A percentile compares a stretch with the other conserved stretches of the same genome.
phyloP scores from a whole-genome alignment of 202 grass and related monocot genomes.

The Schoenoplectus triqueter region DNA sequence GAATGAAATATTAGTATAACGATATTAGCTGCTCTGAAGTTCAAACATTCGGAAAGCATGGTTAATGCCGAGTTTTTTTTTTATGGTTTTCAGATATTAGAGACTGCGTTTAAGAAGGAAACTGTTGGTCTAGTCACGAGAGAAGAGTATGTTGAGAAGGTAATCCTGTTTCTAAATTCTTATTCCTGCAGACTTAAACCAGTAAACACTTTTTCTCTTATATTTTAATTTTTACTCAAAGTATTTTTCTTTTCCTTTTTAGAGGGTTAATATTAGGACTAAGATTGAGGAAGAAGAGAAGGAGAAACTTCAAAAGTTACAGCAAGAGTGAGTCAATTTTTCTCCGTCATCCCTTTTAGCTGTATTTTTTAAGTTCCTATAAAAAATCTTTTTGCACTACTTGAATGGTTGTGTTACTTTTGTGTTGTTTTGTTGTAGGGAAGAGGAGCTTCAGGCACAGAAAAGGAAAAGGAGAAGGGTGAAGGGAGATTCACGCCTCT shows the following conservation, averaged over 20 bases:
- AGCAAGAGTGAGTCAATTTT: slow-evolving; percentile 80
- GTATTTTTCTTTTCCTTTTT: slow-evolving; percentile 18
- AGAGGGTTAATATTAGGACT: slow-evolving; percentile 97
- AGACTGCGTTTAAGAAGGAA: slow-evolving; percentile 99
- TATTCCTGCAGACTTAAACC: neutral
- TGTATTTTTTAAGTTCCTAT: neutral
- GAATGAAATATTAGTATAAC: neutral
- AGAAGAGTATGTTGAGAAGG: slow-evolving; percentile 99
- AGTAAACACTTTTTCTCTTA: neutral
- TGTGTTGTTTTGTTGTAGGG: slow-evolving; percentile 54
- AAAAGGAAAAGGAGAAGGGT: slow-evolving; percentile 96
- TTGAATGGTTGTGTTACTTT: slow-evolving; percentile 23
- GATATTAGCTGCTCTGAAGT: neutral
- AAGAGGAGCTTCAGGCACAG: slow-evolving; percentile 88
- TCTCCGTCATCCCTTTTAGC: neutral
- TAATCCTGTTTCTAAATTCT: slow-evolving; percentile 25
- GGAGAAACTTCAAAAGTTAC: slow-evolving; percentile 95
- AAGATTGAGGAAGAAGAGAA: slow-evolving; percentile 98
- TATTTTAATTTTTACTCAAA: neutral
- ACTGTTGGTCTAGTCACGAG: slow-evolving; percentile 96
- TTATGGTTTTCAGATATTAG: slow-evolving; percentile 72
- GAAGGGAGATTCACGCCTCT: slow-evolving; percentile 76
- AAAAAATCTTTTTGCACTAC: neutral
- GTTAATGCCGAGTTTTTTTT: neutral
- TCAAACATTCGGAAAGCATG: neutral